Percentiles rank a stretch among this genome's conserved stretches.
Evolutionary conservation across 345 rosid genomes (phyloP).

Genomic region (Brassica napus): Da-Ae NC_063448.1:9219001-9219500

Average conservation of each 20-base stretch:
- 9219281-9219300: conserved; percentile 20
- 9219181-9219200: conserved; percentile 5
- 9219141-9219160: conserved; percentile 30
- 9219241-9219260: conserved; percentile 53
- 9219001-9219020: conserved; percentile 37
- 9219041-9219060: conserved; percentile 30
- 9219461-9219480: conserved; percentile 49
- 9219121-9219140: conserved; percentile 26
- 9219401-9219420: conserved; percentile 61
- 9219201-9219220: neutral
- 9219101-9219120: conserved; percentile 14
- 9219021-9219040: conserved; percentile 40
- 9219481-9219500: conserved; percentile 15
- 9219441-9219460: conserved; percentile 49
- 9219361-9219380: conserved; percentile 46
- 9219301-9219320: conserved; percentile 6
- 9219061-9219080: conserved; percentile 34
- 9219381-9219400: conserved; percentile 61
- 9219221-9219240: neutral
- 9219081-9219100: conserved; percentile 38
- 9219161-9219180: conserved; percentile 34
- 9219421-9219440: conserved; percentile 52
- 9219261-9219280: conserved; percentile 25
- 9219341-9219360: conserved; percentile 41
- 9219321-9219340: neutral